Percentiles rank a stretch among this genome's conserved stretches.
Evolutionary conservation across 169 alveolate species (phyloP).

Genomic region (Babesia bigemina): DNA sequence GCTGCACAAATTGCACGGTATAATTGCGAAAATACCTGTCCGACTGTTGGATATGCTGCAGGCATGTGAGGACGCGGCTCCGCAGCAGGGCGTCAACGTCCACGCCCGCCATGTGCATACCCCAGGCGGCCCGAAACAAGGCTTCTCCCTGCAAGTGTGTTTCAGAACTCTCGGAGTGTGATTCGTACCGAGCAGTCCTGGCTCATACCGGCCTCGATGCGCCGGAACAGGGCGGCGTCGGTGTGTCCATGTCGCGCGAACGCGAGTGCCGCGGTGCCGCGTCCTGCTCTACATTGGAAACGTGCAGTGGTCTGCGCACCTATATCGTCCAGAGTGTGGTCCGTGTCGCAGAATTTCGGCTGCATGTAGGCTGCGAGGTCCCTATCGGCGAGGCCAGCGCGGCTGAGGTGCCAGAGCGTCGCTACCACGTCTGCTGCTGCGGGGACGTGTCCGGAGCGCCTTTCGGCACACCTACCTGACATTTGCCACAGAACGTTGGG

Average conservation of each 20-base stretch:
- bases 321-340: slow-evolving; percentile 12
- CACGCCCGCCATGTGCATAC: slow-evolving; percentile 46
- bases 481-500: slow-evolving; percentile 57
- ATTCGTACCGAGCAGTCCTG: slow-evolving; percentile 25
- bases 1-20: slow-evolving; percentile 5
- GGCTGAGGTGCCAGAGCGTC: slow-evolving; percentile 59
- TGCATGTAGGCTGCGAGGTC: slow-evolving; percentile 28
- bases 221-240: slow-evolving; percentile 21
- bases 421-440: slow-evolving; percentile 44
- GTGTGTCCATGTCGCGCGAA: slow-evolving; percentile 62
- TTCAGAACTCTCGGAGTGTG: not conserved
- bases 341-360: slow-evolving; percentile 33
- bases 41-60: slow-evolving; percentile 13
- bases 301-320: slow-evolving; percentile 1
- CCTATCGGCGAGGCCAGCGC: slow-evolving; percentile 34
- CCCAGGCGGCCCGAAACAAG: slow-evolving; percentile 66
- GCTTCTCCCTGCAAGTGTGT: slow-evolving; percentile 33
- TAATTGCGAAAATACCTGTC: slow-evolving; percentile 24
- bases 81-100: slow-evolving; percentile 37
- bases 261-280: slow-evolving; percentile 58
- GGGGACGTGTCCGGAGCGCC: not conserved
- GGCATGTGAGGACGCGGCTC: slow-evolving; percentile 15
- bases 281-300: slow-evolving; percentile 7
- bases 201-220: slow-evolving; percentile 11
- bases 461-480: slow-evolving; percentile 14